Evolutionary conservation across 2,329 filamentous ascomycete species (phyloP), one percentile per base, ranked within the genome.

Genomic region (Phialophora chinensis): DNA sequence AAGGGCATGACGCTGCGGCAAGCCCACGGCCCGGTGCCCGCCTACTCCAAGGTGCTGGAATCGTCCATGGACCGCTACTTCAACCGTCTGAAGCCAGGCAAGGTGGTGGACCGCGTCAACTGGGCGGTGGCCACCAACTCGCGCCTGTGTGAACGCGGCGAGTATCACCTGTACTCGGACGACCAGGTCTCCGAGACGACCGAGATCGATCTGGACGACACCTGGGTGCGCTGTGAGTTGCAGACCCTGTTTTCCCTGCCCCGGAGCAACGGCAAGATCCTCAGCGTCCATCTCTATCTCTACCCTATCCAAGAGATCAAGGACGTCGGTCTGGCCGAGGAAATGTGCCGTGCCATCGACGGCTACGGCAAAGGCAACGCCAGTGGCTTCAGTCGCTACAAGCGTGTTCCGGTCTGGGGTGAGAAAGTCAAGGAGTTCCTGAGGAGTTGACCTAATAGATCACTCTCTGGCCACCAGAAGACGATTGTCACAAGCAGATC

Each of bases 1-100:
- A 62, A 68, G 14, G 61, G 66, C 3, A 20, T 65, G 12, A 68
- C 56, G 29, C 55, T 69, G 27, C 55, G 61, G n/a, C 65, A 69
- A 31, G 53, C 57, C 73, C 63, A 82, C 72, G 65, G 77, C 76
- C 68, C 62, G 4, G 62, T 64, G n/a, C 53, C 53, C 2, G 31
- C 53, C 17, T 56, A 63, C 23, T 35, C 25, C 31, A 56, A 42
- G n/a, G 52, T 63, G 31, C 53, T 63, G 35, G 60, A 52, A 47
- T 49, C 23, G n/a, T 63, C 60, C 31, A 63, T 63, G 33, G 60
- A 52, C 31, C 53, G 60, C 20, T 47, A 42, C 52, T 63, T 57
- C 23, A 33, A 29, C 17, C 53, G 53, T 6, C 53, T 56, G 17
- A 29, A n/a, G 12, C 53, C 53, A 1, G 53, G 53, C 14, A 35